Evolutionary conservation across 2,329 filamentous ascomycete species (phyloP).

Genomic region (Thelonectria discophora): DNA sequence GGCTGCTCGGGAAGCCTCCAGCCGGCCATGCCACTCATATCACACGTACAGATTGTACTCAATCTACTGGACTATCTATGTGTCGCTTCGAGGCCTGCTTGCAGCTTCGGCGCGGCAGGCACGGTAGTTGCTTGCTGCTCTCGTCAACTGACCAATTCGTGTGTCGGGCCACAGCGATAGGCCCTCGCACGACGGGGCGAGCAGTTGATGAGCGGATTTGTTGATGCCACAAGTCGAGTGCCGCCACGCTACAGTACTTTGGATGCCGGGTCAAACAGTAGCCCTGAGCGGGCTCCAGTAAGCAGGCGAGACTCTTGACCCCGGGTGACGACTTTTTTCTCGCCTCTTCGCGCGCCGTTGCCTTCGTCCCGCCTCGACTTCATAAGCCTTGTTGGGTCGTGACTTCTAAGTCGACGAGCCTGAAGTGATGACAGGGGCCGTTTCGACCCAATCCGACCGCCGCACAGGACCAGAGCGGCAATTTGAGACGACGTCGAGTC

Average conservation of each 20-base stretch:
- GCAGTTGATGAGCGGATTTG: constrained; percentile 5
- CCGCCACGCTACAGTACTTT: constrained; percentile 4
- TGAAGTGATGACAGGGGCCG: constrained; percentile 17
- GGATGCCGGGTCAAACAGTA: neutral
- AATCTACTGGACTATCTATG: constrained; percentile 4
- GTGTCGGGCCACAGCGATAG: constrained; percentile 10
- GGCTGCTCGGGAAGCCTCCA: constrained; percentile 10
- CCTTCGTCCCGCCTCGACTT: neutral
- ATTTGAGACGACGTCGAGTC: constrained; percentile 18
- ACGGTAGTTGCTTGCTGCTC: constrained; percentile 16
- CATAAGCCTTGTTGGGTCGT: neutral
- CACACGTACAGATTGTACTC: neutral
- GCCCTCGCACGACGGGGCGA: neutral
- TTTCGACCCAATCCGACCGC: constrained; percentile 1
- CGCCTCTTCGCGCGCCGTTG: too few relatives aligned
- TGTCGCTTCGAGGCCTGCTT: constrained; percentile 3
- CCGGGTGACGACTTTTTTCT: constrained; percentile 4
- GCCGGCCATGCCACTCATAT: neutral
- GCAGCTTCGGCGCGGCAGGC: constrained; percentile 16
- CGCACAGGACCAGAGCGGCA: constrained; percentile 14
- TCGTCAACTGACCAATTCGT: constrained; percentile 6
- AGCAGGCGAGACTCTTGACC: constrained; percentile 2
- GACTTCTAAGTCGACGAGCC: constrained; percentile 7
- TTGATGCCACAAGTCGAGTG: constrained; percentile 14
- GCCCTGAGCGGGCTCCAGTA: neutral